Base-by-base conservation (phyloP, 2,329 filamentous ascomycete species). In the Botrytis aclada region DNA sequence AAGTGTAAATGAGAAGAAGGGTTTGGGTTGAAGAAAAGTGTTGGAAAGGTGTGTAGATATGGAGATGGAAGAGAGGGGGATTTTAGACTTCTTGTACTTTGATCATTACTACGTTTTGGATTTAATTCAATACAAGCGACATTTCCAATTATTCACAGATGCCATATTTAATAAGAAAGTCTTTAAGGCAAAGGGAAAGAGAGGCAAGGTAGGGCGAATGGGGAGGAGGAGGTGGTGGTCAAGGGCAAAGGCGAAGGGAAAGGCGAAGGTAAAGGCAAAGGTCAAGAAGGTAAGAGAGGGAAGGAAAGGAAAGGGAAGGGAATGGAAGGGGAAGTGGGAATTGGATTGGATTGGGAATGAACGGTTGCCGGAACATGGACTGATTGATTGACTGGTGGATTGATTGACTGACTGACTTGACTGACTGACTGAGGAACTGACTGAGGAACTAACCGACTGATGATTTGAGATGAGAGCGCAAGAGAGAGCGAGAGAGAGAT, bases 1-100 rank as follows among this genome's bases (percentile, higher is more conserved):
- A n/a, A 29, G 77, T 76, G 74, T 74, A 39, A 29, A 14, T n/a
- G 64, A 14, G 64, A 66, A 66, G 34, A 66, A 51, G 63, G 34
- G 18, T 22, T 63, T n/a, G 25, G 8, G 60, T n/a, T 62, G 60
- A 62, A 41, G 37, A 41, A 45, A 29, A 56, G 51, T 29, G 61
- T 64, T 45, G 61, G 56, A n/a, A 18, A 54, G 64, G 37, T 45
- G n/a, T 45, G 45, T 43, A 43, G 61, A 39, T 43, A 64, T 32
- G 39, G 32, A 22, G 29, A 25, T 39, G 16, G 65, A 16, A 32
- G 32, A 51, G 34, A 41, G 64, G 64, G 64, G 64, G 64, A 66
- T 54, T 66, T 66, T 54, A 22, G 45, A 66, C 45, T n/a, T 66
- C 64, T 66, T 66, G 64, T 66, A 66, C 64, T 66, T 66, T 54